phyloP scores from a whole-genome alignment of 768 basidiomycete species.

The Clathrus columnatus region DNA sequence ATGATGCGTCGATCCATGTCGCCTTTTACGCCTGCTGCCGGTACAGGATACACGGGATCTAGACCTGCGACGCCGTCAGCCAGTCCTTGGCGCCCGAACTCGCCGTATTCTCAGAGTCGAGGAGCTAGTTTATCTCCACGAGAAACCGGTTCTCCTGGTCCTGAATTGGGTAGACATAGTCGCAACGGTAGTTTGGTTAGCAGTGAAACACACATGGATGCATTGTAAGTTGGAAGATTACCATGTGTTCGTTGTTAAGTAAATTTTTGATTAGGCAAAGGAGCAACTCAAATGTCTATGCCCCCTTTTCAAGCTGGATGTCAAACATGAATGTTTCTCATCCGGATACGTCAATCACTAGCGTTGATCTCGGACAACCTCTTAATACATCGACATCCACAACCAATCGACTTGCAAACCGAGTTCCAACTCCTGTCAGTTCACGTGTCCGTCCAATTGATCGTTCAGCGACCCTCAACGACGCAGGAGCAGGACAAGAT shows the following conservation, averaged over 20 bases:
- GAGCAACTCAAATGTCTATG: not conserved
- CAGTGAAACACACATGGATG: conserved; percentile 16
- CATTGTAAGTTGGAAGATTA: not conserved
- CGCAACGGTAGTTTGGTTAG: conserved; percentile 50
- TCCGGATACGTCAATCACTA: conserved; percentile 5
- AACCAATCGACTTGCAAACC: not conserved
- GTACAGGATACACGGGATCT: conserved; percentile 45
- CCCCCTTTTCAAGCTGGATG: not conserved
- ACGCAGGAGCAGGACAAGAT: conserved; percentile 21
- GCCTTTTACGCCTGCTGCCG: conserved; percentile 46
- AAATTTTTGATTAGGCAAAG: conserved; percentile 35
- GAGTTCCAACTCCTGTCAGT: conserved; percentile 5
- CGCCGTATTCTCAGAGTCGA: conserved; percentile 6
- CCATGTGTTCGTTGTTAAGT: conserved; percentile 40
- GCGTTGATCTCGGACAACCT: conserved; percentile 3
- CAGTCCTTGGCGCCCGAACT: conserved; percentile 3
- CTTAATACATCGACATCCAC: not conserved
- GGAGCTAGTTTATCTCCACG: not conserved
- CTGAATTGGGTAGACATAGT: conserved; percentile 29
- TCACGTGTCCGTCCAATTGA: conserved; percentile 47
- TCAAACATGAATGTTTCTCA: not conserved
- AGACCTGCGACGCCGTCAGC: conserved; percentile 52
- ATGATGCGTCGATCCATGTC: conserved; percentile 60
- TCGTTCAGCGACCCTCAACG: conserved; percentile 39
- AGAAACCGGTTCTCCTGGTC: conserved; percentile 1